Evolutionary conservation across 768 basidiomycete species (phyloP).

Genomic region (Tubosaeta sp.): DNA sequence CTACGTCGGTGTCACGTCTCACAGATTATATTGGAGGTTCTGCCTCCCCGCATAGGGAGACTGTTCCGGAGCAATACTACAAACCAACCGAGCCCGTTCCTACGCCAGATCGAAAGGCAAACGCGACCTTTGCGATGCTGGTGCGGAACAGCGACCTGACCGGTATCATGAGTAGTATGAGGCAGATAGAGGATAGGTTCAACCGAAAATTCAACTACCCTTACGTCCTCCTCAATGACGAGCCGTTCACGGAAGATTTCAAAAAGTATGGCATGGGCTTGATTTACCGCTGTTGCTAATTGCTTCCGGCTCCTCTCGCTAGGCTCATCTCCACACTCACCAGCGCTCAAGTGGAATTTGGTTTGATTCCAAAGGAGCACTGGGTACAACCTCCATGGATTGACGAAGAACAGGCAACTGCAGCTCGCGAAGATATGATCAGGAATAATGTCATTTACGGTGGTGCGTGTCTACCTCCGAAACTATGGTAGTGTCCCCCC

Average conservation of each 20-base stretch:
- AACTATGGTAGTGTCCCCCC: conserved; percentile 4
- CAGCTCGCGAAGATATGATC: conserved; percentile 57
- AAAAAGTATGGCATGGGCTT: conserved; percentile 43
- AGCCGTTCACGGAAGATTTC: conserved; percentile 72
- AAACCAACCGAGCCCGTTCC: conserved; percentile 33
- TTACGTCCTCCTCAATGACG: conserved; percentile 88
- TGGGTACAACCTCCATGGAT: conserved; percentile 80
- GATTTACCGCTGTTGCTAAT: conserved; percentile 3
- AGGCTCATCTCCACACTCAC: conserved; percentile 32
- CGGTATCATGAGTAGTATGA: conserved; percentile 60
- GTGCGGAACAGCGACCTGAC: conserved; percentile 62
- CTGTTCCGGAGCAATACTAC: conserved; percentile 60
- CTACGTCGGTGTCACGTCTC: conserved; percentile 36
- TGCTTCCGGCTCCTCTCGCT: not conserved
- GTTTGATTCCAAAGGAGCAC: conserved; percentile 60
- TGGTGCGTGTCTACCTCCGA: conserved; percentile 33
- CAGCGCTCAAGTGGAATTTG: conserved; percentile 43
- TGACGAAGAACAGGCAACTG: conserved; percentile 62
- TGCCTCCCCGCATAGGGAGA: conserved; percentile 49
- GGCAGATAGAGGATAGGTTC: conserved; percentile 82
- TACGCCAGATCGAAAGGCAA: conserved; percentile 58
- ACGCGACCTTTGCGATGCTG: conserved; percentile 80
- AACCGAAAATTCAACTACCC: conserved; percentile 78
- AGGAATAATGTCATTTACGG: conserved; percentile 63
- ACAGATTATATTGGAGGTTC: conserved; percentile 21